Percentiles rank a stretch among this genome's conserved stretches.
Conservation (phyloP, 257 asterid species). For the Cruciata laevipes region DNA sequence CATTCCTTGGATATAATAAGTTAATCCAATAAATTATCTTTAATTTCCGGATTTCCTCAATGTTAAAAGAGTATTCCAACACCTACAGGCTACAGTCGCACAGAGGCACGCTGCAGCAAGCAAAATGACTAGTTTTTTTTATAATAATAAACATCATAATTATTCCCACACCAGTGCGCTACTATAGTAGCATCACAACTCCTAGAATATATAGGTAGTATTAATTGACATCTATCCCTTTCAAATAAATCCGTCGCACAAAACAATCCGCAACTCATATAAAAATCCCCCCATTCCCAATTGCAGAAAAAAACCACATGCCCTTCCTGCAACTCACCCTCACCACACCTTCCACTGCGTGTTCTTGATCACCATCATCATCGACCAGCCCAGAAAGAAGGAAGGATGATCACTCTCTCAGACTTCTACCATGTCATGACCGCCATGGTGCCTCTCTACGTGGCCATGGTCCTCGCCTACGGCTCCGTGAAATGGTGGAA, state of each 20-base stretch:
- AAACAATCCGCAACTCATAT: constrained; percentile 25
- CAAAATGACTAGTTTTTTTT: neutral
- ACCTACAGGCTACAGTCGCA: no score
- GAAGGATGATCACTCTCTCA: constrained; percentile 46
- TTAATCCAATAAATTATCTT: no score
- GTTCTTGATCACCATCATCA: neutral
- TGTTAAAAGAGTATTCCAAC: no score
- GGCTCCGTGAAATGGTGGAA: constrained; percentile 98
- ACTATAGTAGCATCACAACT: no score
- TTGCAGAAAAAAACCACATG: constrained; percentile 25
- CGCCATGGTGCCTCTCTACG: constrained; percentile 84
- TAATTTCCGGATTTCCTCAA: no score
- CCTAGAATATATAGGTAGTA: no score
- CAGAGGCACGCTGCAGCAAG: neutral
- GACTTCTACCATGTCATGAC: constrained; percentile 93
- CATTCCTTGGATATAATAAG: no score
- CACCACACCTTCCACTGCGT: constrained; percentile 2
- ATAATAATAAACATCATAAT: no score
- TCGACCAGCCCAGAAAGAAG: neutral
- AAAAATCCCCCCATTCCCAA: constrained; percentile 9
- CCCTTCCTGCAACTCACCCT: constrained; percentile 6
- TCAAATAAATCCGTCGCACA: constrained; percentile 27
- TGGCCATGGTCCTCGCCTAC: constrained; percentile 81
- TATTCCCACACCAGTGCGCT: neutral
- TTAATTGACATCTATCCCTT: neutral